Conservation (phyloP, 176 grass and related monocot species). For the Saccharum spontaneum region DNA sequence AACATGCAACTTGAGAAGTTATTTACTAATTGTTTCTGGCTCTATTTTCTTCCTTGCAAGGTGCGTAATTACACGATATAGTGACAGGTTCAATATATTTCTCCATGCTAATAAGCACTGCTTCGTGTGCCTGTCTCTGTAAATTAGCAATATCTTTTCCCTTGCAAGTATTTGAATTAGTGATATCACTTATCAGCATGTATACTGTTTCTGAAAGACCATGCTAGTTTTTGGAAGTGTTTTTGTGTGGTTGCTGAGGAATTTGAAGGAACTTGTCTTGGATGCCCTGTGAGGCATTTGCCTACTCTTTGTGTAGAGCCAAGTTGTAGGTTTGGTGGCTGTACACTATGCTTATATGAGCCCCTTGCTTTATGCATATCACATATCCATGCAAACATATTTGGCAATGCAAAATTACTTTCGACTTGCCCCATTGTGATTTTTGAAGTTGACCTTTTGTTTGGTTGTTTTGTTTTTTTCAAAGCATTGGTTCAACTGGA, state of each 20-base stretch:
- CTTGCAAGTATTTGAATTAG: background rate
- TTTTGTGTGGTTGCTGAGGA: background rate
- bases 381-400: background rate
- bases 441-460: background rate
- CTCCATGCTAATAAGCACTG: background rate
- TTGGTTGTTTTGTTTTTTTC: background rate
- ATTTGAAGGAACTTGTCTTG: background rate
- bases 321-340: conserved; percentile 1
- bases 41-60: background rate
- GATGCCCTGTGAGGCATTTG: background rate
- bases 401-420: background rate
- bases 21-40: background rate
- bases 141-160: background rate
- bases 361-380: background rate
- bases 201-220: background rate
- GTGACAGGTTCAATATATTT: background rate
- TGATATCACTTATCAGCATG: background rate
- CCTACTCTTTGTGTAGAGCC: background rate
- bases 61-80: background rate
- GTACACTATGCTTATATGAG: background rate
- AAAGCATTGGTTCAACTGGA: background rate
- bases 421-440: background rate
- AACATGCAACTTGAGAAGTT: background rate
- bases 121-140: background rate
- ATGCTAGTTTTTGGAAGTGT: background rate